Evolutionary conservation across 108 stramenopile species (phyloP), one percentile per base, ranked within the genome.

Genomic region (Skeletonema costatum): DNA sequence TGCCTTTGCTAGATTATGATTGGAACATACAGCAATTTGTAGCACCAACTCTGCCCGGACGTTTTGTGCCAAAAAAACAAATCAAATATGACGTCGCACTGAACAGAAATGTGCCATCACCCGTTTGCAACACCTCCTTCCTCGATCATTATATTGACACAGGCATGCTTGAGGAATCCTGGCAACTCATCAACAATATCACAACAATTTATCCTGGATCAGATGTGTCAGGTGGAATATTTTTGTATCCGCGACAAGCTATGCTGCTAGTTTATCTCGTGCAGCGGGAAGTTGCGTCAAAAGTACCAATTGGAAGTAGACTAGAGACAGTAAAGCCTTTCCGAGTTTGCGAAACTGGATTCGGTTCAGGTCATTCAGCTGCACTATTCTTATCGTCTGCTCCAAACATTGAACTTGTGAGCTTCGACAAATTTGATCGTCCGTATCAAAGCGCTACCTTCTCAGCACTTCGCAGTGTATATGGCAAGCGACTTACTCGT

Each of bases 351-450:
- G 86, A 89, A 58, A 89, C 88, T 3, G 88, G 88, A 5, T 89
- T 85, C 64, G 86, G 86, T 33, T 75, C 80, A 30, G 86, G 88
- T 8, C 86, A 87, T 71, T 85, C 78, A 8, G 35, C 78, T 32
- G 74, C 84, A 30, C 48, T 85, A 5, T 88, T 88, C 68, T 56
- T 77, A 4, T 64, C 65, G 41, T 56, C 53, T 32, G 31, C 64
- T 12, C 21, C 71, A 19, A 32, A 42, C 16, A 46, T 66, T 12
- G 32, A 63, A 21, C 46, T 84, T 7, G 46, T 75, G 50, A 81
- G 48, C 11, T 89, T 89, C 70, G 88, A 89, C 63, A 85, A 71
- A 64, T 89, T 87, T 66, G 79, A 85, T 59, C 74, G 86, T n/a
- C 77, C 77, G 3, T 87, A 87, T 74, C 88, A 89, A 46, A 12